Evolutionary conservation across 2,329 filamentous ascomycete genomes (phyloP).

Genomic region (Ophiobolus disseminans): DNA sequence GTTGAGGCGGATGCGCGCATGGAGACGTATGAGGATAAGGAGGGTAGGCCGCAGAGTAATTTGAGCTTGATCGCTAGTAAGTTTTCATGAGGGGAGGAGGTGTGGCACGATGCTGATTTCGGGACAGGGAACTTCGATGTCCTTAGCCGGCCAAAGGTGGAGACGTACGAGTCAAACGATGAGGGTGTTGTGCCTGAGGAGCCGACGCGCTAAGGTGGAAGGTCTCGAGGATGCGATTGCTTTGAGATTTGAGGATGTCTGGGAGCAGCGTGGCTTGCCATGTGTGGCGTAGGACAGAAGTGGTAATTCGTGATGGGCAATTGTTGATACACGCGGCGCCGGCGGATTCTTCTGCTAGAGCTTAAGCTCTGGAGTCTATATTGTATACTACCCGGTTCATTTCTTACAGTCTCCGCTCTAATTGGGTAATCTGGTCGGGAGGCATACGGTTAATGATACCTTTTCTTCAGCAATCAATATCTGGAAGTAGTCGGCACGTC

Average conservation of each 20-base stretch:
- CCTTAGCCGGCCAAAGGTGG: conserved; percentile 33
- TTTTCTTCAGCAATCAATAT: conserved; percentile 9
- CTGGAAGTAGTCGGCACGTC: too few relatives aligned
- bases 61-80: conserved; percentile 83
- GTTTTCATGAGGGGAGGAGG: conserved; percentile 46
- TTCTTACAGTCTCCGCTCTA: conserved; percentile 40
- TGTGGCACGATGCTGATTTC: conserved; percentile 5
- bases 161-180: conserved; percentile 36
- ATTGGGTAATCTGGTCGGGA: conserved; percentile 11
- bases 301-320: not conserved
- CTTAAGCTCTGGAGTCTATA: not conserved
- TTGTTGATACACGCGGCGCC: not conserved
- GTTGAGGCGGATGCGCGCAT: conserved; percentile 83
- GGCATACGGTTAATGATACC: conserved; percentile 23
- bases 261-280: too few relatives aligned
- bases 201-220: not conserved
- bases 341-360: not conserved
- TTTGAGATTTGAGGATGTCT: not conserved
- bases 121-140: conserved; percentile 45
- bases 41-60: conserved; percentile 69
- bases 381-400: conserved; percentile 31
- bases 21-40: conserved; percentile 65
- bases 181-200: conserved; percentile 45
- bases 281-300: too few relatives aligned
- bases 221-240: not conserved